Evolutionary conservation across 140 eudicot species (phyloP), one percentile per base, ranked within the genome.

Genomic region (Cichorium intybus): DNA sequence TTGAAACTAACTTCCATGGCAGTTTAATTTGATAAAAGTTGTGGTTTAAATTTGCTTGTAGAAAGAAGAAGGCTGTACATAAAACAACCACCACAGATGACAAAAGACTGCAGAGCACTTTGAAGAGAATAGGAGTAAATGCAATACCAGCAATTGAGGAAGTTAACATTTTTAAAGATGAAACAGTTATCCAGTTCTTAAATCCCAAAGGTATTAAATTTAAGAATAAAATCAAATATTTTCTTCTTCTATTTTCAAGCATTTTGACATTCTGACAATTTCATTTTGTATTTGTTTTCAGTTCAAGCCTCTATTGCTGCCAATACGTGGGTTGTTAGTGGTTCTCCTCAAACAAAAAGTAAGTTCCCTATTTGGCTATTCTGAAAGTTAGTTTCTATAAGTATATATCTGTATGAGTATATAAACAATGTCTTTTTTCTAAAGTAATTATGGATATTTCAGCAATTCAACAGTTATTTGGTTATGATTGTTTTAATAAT

Each of bases 21-120:
- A n/a, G 10, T 17, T 56, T n/a, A 18, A 0, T 8, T 39, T 54
- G 64, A 27, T 10, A 51, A 61, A 11, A n/a, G n/a, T n/a, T n/a
- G n/a, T n/a, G n/a, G n/a, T n/a, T n/a, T n/a, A n/a, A n/a, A n/a
- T n/a, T n/a, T n/a, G n/a, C 43, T 39, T 61, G 51, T 83, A 90
- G 95, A 80, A 90, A 87, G 95, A 90, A 90, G 95, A 90, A 90
- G 90, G 97, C 95, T 4, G 90, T 90, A 11, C 97, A 90, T 80
- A 90, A 87, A 79, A 82, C 95, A 47, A 87, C 89, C 48, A 84
- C 97, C 27, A 90, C 88, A 15, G 81, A 76, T 64, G 81, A 76
- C 72, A 76, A 76, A 41, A 70, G 81, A 64, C 73, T 76, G 48
- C 81, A 76, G 33, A 76, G 81, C 73, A 76, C 81, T 56, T 22